Percentiles rank a stretch among this genome's conserved stretches.
phyloP scores from a whole-genome alignment of 2,329 filamentous ascomycete genomes.

The Colletotrichum horii region DNA sequence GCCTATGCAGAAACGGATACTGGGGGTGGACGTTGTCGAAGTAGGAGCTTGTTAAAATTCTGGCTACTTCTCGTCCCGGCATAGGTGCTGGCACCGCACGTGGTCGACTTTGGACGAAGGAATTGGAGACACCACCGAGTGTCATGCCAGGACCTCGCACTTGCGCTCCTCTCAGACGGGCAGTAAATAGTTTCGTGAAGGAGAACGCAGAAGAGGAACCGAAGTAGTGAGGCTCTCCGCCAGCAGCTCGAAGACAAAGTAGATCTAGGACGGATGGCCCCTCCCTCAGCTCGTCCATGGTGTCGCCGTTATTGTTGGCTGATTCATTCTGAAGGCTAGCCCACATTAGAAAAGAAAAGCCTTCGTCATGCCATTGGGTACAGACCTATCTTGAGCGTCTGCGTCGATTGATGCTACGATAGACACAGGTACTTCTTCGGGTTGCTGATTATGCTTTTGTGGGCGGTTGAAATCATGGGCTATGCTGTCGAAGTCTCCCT shows the following conservation, averaged over 20 bases:
- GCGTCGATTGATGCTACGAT: not conserved
- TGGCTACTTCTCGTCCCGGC: not conserved
- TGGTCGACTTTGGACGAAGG: not conserved
- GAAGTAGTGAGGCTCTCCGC: constrained; percentile 30
- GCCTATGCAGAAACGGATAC: not conserved
- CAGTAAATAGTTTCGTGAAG: constrained; percentile 27
- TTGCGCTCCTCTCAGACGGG: not conserved
- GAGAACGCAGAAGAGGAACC: constrained; percentile 32
- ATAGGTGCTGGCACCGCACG: not conserved
- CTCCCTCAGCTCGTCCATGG: not conserved
- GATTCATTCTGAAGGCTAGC: not conserved
- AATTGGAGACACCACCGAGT: not conserved
- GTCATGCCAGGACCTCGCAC: not conserved
- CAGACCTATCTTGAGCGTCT: not conserved
- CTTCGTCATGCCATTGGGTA: fast-evolving
- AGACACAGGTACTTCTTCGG: not conserved
- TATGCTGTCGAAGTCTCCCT: not conserved
- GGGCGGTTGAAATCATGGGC: not conserved
- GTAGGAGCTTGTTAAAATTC: not conserved
- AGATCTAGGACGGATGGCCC: not conserved
- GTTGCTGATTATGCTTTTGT: not conserved
- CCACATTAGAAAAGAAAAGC: not conserved
- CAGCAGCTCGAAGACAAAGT: not conserved
- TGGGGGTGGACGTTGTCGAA: not conserved
- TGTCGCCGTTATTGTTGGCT: not conserved